phyloP scores from a whole-genome alignment of 2,329 filamentous ascomycete species.

The Xylariomycetidae sp. region DNA sequence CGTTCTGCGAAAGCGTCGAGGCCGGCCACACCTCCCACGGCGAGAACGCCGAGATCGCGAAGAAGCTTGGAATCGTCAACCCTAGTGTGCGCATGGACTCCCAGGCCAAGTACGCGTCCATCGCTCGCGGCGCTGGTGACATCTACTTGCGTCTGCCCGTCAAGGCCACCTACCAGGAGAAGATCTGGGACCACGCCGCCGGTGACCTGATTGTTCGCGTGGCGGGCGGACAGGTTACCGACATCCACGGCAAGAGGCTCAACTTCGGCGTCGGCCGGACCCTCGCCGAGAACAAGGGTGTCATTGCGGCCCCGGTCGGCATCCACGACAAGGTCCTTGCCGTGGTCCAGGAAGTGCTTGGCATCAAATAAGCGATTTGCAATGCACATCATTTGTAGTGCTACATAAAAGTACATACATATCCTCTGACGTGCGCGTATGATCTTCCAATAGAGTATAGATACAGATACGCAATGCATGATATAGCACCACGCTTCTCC shows the following conservation, averaged over 20 bases:
- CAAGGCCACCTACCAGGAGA: slow-evolving; percentile 86
- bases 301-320: slow-evolving; percentile 76
- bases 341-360: slow-evolving; percentile 75
- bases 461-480: background rate
- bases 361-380: slow-evolving; percentile 29
- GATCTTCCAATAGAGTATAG: background rate
- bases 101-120: slow-evolving; percentile 95
- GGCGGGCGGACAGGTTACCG: slow-evolving; percentile 86
- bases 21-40: slow-evolving; percentile 84
- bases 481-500: no score
- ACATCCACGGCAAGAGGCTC: slow-evolving; percentile 75
- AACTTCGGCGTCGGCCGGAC: slow-evolving; percentile 86
- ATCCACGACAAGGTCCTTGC: slow-evolving; percentile 72
- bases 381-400: background rate
- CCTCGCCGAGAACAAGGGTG: slow-evolving; percentile 83
- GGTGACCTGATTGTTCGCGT: slow-evolving; percentile 92
- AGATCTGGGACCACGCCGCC: slow-evolving; percentile 99
- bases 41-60: slow-evolving; percentile 79
- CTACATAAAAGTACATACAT: slow-evolving; percentile 3
- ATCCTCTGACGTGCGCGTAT: background rate
- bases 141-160: slow-evolving; percentile 88
- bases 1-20: slow-evolving; percentile 96
- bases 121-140: slow-evolving; percentile 88
- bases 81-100: slow-evolving; percentile 95
- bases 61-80: slow-evolving; percentile 78